These are phyloP conservation scores for Phytopythium litorale DNA, from an alignment of 352 stramenopile genomes.

Conservation along the genomic window DNA sequence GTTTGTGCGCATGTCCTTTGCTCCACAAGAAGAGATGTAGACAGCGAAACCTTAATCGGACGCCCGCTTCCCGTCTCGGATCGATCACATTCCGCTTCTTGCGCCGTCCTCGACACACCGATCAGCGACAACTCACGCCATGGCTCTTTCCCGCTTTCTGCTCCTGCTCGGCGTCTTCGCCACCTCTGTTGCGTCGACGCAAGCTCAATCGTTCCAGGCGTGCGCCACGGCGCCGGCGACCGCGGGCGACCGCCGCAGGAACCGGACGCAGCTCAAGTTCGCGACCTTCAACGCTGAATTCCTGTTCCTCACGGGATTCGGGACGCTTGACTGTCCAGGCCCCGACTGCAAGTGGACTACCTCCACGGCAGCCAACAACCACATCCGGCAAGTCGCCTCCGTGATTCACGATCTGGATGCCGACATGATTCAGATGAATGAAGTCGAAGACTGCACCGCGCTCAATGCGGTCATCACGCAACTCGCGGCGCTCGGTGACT, in stretches of 20 bases:
- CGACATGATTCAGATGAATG: conserved; percentile 64
- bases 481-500: conserved; percentile 40
- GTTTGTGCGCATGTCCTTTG: neutral
- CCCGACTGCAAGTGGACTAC: conserved; percentile 53
- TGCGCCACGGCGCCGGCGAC: conserved; percentile 37
- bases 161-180: neutral
- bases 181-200: conserved; percentile 12
- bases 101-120: neutral
- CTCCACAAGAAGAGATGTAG: no score
- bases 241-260: conserved; percentile 35
- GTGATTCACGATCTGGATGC: conserved; percentile 45
- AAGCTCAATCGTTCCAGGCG: conserved; percentile 33
- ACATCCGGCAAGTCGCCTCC: conserved; percentile 51
- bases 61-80: neutral
- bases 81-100: neutral
- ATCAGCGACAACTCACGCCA: neutral
- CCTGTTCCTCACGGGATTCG: conserved; percentile 43
- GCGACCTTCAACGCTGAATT: conserved; percentile 61
- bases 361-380: conserved; percentile 29
- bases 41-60: neutral
- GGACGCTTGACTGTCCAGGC: conserved; percentile 37
- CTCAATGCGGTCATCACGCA: conserved; percentile 45
- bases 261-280: conserved; percentile 52
- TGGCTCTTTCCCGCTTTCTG: neutral
- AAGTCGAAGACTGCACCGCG: conserved; percentile 54